Evolutionary conservation across 805 yeast genomes (phyloP).

Genomic region (Maudiozyma turicensis): DNA sequence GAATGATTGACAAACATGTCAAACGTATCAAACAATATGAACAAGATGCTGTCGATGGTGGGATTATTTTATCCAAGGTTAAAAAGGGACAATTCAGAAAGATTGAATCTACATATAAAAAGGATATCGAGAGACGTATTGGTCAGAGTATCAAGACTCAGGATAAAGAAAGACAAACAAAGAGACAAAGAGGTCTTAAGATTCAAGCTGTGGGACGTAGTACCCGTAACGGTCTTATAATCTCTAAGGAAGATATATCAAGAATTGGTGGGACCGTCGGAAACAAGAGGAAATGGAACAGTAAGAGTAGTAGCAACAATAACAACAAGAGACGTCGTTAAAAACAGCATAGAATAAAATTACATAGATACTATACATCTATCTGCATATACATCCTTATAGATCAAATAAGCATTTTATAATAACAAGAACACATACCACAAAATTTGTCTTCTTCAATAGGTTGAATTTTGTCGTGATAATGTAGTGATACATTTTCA

Average conservation of each 20-base stretch:
- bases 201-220: conserved; percentile 67
- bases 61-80: conserved; percentile 70
- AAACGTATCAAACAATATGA: conserved; percentile 49
- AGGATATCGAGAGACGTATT: conserved; percentile 32
- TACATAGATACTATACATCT: too few relatives aligned
- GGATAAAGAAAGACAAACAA: conserved; percentile 32
- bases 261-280: conserved; percentile 7
- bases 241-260: conserved; percentile 57
- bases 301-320: not conserved
- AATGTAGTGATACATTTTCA: too few relatives aligned
- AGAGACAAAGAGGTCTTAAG: conserved; percentile 70
- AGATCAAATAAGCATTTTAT: too few relatives aligned
- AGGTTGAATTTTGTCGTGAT: too few relatives aligned
- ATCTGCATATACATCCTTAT: too few relatives aligned
- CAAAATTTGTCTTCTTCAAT: too few relatives aligned
- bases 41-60: conserved; percentile 78
- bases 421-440: too few relatives aligned
- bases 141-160: conserved; percentile 43
- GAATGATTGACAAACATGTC: conserved; percentile 56
- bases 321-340: not conserved
- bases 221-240: conserved; percentile 69
- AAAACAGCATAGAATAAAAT: too few relatives aligned
- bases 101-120: conserved; percentile 37
- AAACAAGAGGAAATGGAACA: not conserved
- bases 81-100: conserved; percentile 59